Conservation (phyloP, 306 rosid species). For the Trifolium pratense region DNA sequence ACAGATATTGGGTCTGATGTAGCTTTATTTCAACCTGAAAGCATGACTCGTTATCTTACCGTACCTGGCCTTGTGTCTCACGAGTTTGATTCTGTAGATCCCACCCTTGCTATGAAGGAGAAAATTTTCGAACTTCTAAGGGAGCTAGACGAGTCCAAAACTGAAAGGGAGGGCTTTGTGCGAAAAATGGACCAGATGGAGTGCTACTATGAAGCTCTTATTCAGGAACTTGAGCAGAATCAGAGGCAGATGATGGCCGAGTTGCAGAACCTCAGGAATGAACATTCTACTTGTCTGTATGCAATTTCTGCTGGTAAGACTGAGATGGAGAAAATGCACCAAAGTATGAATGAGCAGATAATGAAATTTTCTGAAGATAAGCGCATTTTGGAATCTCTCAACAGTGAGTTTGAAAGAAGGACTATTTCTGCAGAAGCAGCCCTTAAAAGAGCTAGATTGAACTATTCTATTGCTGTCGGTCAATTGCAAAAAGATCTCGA, state of each 20-base stretch:
- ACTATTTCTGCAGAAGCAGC: slow-evolving; percentile 86
- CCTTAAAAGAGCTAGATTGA: slow-evolving; percentile 92
- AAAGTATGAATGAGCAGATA: slow-evolving; percentile 75
- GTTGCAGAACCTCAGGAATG: slow-evolving; percentile 89
- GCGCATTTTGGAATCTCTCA: slow-evolving; percentile 63
- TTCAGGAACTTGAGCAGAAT: slow-evolving; percentile 96
- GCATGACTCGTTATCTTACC: slow-evolving; percentile 58
- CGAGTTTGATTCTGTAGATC: slow-evolving; percentile 74
- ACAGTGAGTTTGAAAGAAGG: slow-evolving; percentile 85
- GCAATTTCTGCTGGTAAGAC: slow-evolving; percentile 84
- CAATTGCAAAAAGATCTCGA: slow-evolving; percentile 98
- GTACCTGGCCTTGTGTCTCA: slow-evolving; percentile 64
- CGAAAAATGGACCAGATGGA: slow-evolving; percentile 99
- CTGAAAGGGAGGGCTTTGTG: slow-evolving; percentile 77
- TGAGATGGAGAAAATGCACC: slow-evolving; percentile 82
- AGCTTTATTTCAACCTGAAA: slow-evolving; percentile 69
- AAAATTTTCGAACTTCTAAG: slow-evolving; percentile 76
- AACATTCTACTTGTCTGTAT: slow-evolving; percentile 86
- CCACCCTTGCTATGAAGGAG: slow-evolving; percentile 68
- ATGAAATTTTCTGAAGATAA: slow-evolving; percentile 75
- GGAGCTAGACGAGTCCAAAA: slow-evolving; percentile 84
- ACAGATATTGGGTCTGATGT: slow-evolving; percentile 69
- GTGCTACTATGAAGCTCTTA: slow-evolving; percentile 98
- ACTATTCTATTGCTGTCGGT: slow-evolving; percentile 93
- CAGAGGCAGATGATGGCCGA: slow-evolving; percentile 96